A percentile compares a stretch with the other conserved stretches of the same genome.
Evolutionary conservation across 2,329 filamentous ascomycete genomes (phyloP).

Genomic region (Apiospora marii): DNA sequence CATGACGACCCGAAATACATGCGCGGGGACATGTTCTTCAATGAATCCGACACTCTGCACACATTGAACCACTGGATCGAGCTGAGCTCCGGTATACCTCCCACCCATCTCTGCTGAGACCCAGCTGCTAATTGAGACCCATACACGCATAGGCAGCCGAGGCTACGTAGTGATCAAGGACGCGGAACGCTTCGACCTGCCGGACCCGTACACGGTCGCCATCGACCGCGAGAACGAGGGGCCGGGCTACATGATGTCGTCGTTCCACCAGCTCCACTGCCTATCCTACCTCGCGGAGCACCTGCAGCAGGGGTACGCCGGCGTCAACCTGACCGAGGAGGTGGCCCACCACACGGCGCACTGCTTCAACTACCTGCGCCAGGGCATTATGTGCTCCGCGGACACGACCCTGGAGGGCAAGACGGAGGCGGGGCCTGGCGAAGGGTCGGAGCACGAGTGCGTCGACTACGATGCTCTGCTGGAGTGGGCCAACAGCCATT

Average conservation of each 20-base stretch:
- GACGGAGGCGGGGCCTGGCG: slow-evolving; percentile 45
- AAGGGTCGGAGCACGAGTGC: slow-evolving; percentile 47
- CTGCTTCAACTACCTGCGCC: slow-evolving; percentile 57
- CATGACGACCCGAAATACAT: slow-evolving; percentile 42
- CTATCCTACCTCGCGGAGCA: slow-evolving; percentile 46
- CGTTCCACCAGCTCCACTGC: slow-evolving; percentile 51
- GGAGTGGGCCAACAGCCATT: slow-evolving; percentile 44
- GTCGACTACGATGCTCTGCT: slow-evolving; percentile 46
- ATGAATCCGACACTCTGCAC: slow-evolving; percentile 41
- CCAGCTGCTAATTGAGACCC: neutral
- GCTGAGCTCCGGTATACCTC: slow-evolving; percentile 40
- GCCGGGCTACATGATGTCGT: slow-evolving; percentile 49
- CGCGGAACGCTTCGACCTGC: slow-evolving; percentile 39
- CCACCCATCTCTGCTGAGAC: too few species aligned
- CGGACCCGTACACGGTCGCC: slow-evolving; percentile 42
- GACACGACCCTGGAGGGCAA: slow-evolving; percentile 56
- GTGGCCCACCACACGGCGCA: slow-evolving; percentile 57
- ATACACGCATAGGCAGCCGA: slow-evolving; percentile 24
- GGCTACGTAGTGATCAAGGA: slow-evolving; percentile 45
- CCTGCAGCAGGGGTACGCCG: slow-evolving; percentile 46
- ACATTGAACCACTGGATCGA: slow-evolving; percentile 47
- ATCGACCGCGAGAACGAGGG: slow-evolving; percentile 41
- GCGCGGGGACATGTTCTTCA: slow-evolving; percentile 45
- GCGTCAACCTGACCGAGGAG: slow-evolving; percentile 45
- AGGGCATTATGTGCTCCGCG: slow-evolving; percentile 55